These are phyloP conservation scores for Cylindrodendrum hubeiense DNA, from an alignment of 2,329 filamentous ascomycete species.

Conservation along the genomic window DNA sequence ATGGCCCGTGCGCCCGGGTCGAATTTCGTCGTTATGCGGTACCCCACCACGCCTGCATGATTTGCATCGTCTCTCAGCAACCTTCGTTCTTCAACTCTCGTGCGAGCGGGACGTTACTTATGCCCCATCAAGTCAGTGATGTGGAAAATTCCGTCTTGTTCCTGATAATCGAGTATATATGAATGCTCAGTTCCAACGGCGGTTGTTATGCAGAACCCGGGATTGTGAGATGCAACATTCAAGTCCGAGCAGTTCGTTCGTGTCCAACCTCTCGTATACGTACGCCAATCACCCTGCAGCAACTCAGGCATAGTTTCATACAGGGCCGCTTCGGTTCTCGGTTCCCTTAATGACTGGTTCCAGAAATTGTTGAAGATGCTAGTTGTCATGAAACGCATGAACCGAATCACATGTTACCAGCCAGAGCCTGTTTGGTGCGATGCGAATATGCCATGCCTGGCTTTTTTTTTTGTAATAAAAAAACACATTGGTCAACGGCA, in stretches of 20 bases:
- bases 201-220: background rate
- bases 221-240: background rate
- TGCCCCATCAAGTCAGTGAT: background rate
- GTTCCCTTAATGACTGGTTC: too few species aligned
- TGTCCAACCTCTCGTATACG: background rate
- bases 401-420: too few species aligned
- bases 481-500: too few species aligned
- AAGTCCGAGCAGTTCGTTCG: background rate
- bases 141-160: background rate
- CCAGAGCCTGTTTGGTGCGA: too few species aligned
- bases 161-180: background rate
- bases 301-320: background rate
- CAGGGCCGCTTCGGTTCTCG: background rate
- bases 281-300: background rate
- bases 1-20: conserved; percentile 40
- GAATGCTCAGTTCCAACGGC: too few species aligned
- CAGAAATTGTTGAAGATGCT: too few species aligned
- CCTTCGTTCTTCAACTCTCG: conserved; percentile 31
- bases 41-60: conserved; percentile 34
- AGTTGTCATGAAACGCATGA: too few species aligned
- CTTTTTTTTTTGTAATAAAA: too few species aligned
- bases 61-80: conserved; percentile 33
- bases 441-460: too few species aligned
- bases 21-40: conserved; percentile 14
- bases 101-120: background rate